Conservation (phyloP, 2,329 filamentous ascomycete species). For the Hypoxylon sp. region DNA sequence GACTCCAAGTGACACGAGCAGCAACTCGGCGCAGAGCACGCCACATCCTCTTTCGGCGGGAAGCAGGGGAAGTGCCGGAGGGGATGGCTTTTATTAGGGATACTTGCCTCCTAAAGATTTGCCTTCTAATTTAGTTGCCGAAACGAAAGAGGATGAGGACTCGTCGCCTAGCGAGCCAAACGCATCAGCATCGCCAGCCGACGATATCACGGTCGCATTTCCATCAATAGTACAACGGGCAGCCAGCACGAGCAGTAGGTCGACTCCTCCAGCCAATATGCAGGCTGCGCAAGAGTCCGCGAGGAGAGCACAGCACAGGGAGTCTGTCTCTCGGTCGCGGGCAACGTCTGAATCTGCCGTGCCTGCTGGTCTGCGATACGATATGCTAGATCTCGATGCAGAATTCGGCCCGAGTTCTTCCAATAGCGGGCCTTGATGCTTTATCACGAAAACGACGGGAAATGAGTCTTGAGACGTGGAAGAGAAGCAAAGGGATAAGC, state of each 20-base stretch:
- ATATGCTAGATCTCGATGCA: slow-evolving; percentile 20
- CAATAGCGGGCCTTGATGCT: slow-evolving; percentile 28
- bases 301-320: slow-evolving; percentile 46
- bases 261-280: slow-evolving; percentile 40
- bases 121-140: slow-evolving; percentile 36
- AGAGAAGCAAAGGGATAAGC: not conserved
- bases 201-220: slow-evolving; percentile 2
- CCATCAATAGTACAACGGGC: slow-evolving; percentile 5
- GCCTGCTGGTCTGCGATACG: not conserved
- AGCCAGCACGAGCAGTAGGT: slow-evolving; percentile 14
- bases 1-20: slow-evolving; percentile 70
- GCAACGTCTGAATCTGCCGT: slow-evolving; percentile 45
- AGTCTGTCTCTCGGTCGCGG: slow-evolving; percentile 41
- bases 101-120: slow-evolving; percentile 41
- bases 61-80: slow-evolving; percentile 47
- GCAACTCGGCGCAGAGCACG: slow-evolving; percentile 57
- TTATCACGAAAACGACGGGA: slow-evolving; percentile 1
- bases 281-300: slow-evolving; percentile 49
- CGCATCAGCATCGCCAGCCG: slow-evolving; percentile 2
- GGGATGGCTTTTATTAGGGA: slow-evolving; percentile 55
- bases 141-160: slow-evolving; percentile 31
- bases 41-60: slow-evolving; percentile 52
- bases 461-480: not conserved
- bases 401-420: slow-evolving; percentile 44
- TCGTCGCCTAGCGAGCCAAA: slow-evolving; percentile 4